Conservation (phyloP, 257 asterid genomes). For the Penstemon eatonii region DNA sequence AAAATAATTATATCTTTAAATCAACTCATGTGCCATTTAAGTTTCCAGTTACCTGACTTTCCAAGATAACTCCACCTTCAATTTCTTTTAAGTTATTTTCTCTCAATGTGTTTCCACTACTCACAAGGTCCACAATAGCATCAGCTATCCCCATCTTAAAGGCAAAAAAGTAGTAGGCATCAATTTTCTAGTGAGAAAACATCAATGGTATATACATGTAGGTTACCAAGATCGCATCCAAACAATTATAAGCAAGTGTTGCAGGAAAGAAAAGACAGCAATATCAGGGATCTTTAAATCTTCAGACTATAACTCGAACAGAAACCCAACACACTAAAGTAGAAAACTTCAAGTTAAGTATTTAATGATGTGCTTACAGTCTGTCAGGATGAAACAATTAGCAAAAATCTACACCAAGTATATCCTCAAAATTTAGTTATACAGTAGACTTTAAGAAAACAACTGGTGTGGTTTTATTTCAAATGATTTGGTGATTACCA, state of each 20-base stretch:
- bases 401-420: slow-evolving; percentile 15
- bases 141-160: slow-evolving; percentile 97
- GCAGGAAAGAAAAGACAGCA: background rate
- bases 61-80: slow-evolving; percentile 83
- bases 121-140: slow-evolving; percentile 98
- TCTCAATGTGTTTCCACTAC: slow-evolving; percentile 93
- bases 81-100: slow-evolving; percentile 95
- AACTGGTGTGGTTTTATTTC: background rate
- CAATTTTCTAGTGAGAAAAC: slow-evolving; percentile 21
- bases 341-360: background rate
- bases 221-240: background rate
- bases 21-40: no score
- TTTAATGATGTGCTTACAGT: background rate
- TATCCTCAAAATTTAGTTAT: background rate
- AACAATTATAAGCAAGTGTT: background rate
- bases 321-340: background rate
- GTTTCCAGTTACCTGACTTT: slow-evolving; percentile 76
- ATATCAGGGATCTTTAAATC: slow-evolving; percentile 15
- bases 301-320: background rate
- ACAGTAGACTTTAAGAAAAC: background rate
- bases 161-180: slow-evolving; percentile 19
- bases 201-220: slow-evolving; percentile 3
- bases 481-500: background rate
- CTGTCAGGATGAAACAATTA: background rate
- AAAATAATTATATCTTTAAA: slow-evolving; percentile 11